Conservation (phyloP, 495 filamentous ascomycete genomes). For the Gamarada debralockiae region DNA sequence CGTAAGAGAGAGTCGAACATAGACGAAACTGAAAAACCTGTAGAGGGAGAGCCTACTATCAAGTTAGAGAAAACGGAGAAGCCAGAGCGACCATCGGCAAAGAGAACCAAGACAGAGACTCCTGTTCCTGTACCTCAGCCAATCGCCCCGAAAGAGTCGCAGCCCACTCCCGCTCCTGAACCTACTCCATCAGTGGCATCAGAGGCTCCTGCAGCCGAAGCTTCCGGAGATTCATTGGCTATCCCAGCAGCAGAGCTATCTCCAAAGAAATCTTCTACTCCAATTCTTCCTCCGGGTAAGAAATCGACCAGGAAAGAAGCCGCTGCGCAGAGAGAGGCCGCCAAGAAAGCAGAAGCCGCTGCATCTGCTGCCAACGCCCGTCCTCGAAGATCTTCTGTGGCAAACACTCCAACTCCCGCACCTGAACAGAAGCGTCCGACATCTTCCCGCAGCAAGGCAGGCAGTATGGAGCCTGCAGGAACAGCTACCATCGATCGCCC, state of each 20-base stretch:
- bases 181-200: slow-evolving; percentile 3
- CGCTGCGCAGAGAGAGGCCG: slow-evolving; percentile 29
- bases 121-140: slow-evolving; percentile 41
- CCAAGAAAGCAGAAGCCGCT: slow-evolving; percentile 31
- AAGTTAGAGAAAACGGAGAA: slow-evolving; percentile 26
- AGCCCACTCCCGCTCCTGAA: slow-evolving; percentile 3
- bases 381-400: slow-evolving; percentile 10
- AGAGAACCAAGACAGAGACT: slow-evolving; percentile 56
- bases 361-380: slow-evolving; percentile 11
- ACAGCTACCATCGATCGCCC: slow-evolving; percentile 45
- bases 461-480: slow-evolving; percentile 42
- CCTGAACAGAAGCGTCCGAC: slow-evolving; percentile 26
- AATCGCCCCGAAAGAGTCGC: slow-evolving; percentile 13
- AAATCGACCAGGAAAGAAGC: slow-evolving; percentile 30
- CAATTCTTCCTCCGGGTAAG: slow-evolving; percentile 45
- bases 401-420: slow-evolving; percentile 8
- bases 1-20: slow-evolving; percentile 48
- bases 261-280: slow-evolving; percentile 47
- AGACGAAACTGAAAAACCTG: slow-evolving; percentile 38
- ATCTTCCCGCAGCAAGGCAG: slow-evolving; percentile 44
- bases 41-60: slow-evolving; percentile 17
- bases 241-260: slow-evolving; percentile 32
- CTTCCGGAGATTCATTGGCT: neutral
- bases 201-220: slow-evolving; percentile 4
- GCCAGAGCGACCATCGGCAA: slow-evolving; percentile 30